Base-by-base conservation (phyloP, 2,329 filamentous ascomycete genomes). In the Sporothrix schenckii region DNA sequence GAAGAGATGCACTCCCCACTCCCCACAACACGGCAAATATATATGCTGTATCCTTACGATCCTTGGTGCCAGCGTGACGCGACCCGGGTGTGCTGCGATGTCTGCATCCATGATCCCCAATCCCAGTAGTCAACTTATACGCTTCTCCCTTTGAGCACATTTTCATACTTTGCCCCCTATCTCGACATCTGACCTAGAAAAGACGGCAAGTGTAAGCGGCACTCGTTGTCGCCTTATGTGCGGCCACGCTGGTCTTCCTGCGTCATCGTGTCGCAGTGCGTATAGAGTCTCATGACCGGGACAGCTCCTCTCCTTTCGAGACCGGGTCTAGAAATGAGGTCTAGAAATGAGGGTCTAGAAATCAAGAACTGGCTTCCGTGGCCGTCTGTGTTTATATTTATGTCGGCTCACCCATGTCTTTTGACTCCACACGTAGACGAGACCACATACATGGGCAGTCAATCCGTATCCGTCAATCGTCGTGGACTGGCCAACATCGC, bases 21-120 rank as follows among this genome's bases (percentile, higher is more conserved):
- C 58, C 39, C 58, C 58, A 47, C 39, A 63, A 27, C 21, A 63
- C 39, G 58, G 58, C 58, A 44, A 14, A 63, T 47, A 27, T 47
- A 63, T 47, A 13, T 19, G 19, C 39, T 14, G 41, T 47, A 41
- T 60, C 41, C 11, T 13, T 13, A 13, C 14, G 41, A 44, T 44
- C 11, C 41, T 13, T 44, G 11, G 3, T 13, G 14, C 41, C 41
- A 44, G 41, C 41, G 34, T 34, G 34, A 34, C 34, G 34, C 50
- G 21, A 19, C 30, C 30, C 30, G 19, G 6, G 9, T 34, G 34
- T 5, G 34, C 6, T 34, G 34, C 34, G 5, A 34, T 34, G 1
- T 7, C 7, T 7, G 34, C 34, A 34, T 34, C 34, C 9, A 34
- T 34, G 34, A 34, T 34, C 6, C 34, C 34, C 34, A 34, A 34